A percentile compares a stretch with the other conserved stretches of the same genome.
phyloP scores from a whole-genome alignment of 352 stramenopile genomes.

The Phytophthora ohioensis region DNA sequence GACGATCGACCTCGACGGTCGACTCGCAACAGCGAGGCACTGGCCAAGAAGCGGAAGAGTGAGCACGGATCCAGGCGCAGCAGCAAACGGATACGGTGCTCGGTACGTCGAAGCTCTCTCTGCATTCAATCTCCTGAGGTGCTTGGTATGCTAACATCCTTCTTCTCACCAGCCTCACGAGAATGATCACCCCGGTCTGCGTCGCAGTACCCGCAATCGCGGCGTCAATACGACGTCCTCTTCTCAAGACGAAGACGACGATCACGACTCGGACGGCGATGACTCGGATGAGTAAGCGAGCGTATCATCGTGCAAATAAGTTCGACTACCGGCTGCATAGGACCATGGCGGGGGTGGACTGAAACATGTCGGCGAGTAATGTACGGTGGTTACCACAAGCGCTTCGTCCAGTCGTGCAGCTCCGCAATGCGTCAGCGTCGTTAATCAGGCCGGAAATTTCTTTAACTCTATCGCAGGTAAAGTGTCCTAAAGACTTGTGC shows the following conservation, averaged over 20 bases:
- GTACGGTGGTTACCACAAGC: not conserved
- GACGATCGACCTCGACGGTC: constrained; percentile 18
- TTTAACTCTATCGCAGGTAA: not conserved
- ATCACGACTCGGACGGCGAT: constrained; percentile 9
- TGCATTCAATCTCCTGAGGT: not conserved
- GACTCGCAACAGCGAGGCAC: constrained; percentile 9
- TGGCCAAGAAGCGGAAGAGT: constrained; percentile 31
- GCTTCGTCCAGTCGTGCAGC: constrained; percentile 14
- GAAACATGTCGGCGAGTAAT: constrained; percentile 2
- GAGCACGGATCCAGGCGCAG: constrained; percentile 10
- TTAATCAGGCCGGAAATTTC: not conserved
- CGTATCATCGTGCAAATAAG: not conserved
- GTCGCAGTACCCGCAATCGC: constrained; percentile 38
- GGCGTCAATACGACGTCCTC: constrained; percentile 13
- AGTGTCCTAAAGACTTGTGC: not conserved
- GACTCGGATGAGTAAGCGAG: constrained; percentile 30
- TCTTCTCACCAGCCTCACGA: constrained; percentile 30
- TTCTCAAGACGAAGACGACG: constrained; percentile 32
- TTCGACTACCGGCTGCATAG: constrained; percentile 12
- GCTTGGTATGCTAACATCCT: constrained; percentile 10
- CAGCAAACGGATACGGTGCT: constrained; percentile 40
- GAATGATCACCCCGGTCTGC: constrained; percentile 13
- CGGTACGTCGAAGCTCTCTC: constrained; percentile 24
- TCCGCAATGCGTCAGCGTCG: not conserved
- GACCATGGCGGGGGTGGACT: constrained; percentile 2